Conservation (phyloP, 768 basidiomycete genomes). For the Scleroderma bovista region DNA sequence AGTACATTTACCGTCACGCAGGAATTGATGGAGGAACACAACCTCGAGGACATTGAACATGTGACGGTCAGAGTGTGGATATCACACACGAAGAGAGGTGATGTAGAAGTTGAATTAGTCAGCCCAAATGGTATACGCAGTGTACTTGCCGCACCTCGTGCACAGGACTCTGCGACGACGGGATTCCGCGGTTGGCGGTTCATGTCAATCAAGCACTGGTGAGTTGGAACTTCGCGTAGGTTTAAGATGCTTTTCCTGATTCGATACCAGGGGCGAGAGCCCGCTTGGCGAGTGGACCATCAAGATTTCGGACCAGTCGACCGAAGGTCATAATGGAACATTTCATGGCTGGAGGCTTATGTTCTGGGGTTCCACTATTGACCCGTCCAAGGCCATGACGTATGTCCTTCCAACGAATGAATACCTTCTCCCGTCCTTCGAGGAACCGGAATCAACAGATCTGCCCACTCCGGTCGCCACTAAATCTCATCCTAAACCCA, state of each 20-base stretch:
- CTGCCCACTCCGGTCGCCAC: slow-evolving; percentile 40
- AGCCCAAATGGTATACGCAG: slow-evolving; percentile 87
- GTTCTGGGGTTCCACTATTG: slow-evolving; percentile 85
- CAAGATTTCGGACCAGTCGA: slow-evolving; percentile 73
- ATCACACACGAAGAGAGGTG: slow-evolving; percentile 77
- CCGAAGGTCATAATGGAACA: slow-evolving; percentile 48
- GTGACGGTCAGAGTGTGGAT: slow-evolving; percentile 93
- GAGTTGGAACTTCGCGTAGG: slow-evolving; percentile 7
- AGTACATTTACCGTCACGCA: slow-evolving; percentile 63
- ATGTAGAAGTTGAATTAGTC: slow-evolving; percentile 84
- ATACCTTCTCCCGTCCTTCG: slow-evolving; percentile 43
- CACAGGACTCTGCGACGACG: slow-evolving; percentile 52
- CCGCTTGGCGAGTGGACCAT: slow-evolving; percentile 90
- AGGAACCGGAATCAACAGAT: slow-evolving; percentile 36
- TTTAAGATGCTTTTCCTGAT: slow-evolving; percentile 10
- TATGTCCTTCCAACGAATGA: slow-evolving; percentile 57
- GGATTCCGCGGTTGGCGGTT: slow-evolving; percentile 98
- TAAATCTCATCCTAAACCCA: slow-evolving; percentile 77
- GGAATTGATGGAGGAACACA: slow-evolving; percentile 61
- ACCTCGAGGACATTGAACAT: slow-evolving; percentile 88
- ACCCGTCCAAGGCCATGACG: slow-evolving; percentile 56
- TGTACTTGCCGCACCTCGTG: slow-evolving; percentile 69
- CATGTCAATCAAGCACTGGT: slow-evolving; percentile 99
- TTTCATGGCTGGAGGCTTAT: slow-evolving; percentile 92
- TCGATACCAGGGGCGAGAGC: slow-evolving; percentile 74